Conservation (phyloP, 2,329 filamentous ascomycete species). For the Penicillium fuscoglaucum region DNA sequence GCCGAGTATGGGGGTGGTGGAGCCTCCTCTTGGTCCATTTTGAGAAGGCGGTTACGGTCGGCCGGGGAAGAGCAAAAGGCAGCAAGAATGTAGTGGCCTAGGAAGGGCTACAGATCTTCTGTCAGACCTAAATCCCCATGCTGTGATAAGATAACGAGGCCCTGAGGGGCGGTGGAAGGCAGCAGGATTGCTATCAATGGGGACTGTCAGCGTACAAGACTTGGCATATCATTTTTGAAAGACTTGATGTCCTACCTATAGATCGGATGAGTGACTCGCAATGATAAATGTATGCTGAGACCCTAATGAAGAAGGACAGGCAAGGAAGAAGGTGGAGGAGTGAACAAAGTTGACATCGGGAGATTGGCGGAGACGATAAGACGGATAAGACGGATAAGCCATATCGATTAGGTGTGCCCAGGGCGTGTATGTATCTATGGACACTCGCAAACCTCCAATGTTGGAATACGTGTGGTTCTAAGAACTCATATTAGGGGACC, state of each 20-base stretch:
- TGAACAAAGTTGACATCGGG: neutral
- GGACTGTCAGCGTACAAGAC: slow-evolving; percentile 1
- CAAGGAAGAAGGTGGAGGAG: neutral
- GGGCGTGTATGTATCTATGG: neutral
- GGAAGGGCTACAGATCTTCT: slow-evolving; percentile 8
- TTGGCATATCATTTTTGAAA: neutral
- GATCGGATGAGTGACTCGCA: too few species aligned
- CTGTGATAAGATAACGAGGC: slow-evolving; percentile 20
- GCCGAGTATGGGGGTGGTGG: slow-evolving; percentile 46
- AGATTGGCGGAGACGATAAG: slow-evolving; percentile 7
- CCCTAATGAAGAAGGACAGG: neutral
- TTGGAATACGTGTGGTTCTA: neutral
- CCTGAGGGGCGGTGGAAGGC: slow-evolving; percentile 25
- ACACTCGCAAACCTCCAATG: neutral
- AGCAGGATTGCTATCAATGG: slow-evolving; percentile 30
- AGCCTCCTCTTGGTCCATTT: slow-evolving; percentile 41
- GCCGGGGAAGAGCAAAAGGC: neutral
- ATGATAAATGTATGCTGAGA: neutral
- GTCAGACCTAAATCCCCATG: slow-evolving; percentile 20
- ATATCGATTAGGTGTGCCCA: neutral
- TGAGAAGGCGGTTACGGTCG: slow-evolving; percentile 8
- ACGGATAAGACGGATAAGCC: neutral
- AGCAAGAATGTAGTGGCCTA: slow-evolving; percentile 8
- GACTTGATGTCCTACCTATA: neutral
- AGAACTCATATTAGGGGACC: neutral